phyloP scores from a whole-genome alignment of 2,329 filamentous ascomycete species.

The Alternaria sp. region DNA sequence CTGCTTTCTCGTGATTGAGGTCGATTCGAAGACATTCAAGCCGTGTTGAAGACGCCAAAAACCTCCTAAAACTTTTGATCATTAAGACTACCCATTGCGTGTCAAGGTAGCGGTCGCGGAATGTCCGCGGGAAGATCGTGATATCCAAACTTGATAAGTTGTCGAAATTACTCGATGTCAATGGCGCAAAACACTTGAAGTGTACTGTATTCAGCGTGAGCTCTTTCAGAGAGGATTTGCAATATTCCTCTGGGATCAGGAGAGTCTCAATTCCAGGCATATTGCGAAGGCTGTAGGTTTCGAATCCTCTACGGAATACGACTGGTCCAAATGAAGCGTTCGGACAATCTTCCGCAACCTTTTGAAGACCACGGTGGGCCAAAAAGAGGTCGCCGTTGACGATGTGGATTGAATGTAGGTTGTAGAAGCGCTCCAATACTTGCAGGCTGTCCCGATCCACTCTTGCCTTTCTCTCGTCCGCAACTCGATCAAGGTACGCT shows the following conservation, averaged over 20 bases:
- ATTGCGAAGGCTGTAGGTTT: not conserved
- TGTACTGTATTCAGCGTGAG: not conserved
- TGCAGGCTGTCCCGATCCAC: not conserved
- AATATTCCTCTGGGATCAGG: not conserved
- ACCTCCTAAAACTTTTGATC: not conserved
- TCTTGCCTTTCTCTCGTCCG: constrained; percentile 14
- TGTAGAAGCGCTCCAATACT: constrained; percentile 3
- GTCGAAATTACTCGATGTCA: not conserved
- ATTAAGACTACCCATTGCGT: not conserved
- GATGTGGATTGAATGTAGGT: constrained; percentile 7
- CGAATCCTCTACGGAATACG: constrained; percentile 10
- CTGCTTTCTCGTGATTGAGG: not conserved
- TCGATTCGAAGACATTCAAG: constrained; percentile 9
- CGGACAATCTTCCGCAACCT: not conserved
- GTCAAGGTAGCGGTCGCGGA: too few species aligned
- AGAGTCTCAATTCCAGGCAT: not conserved
- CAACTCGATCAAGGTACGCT: constrained; percentile 10
- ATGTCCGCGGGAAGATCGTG: not conserved
- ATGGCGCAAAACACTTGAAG: not conserved
- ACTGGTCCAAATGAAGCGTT: not conserved
- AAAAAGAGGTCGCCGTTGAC: constrained; percentile 6
- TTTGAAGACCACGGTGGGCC: constrained; percentile 9
- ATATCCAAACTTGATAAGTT: constrained; percentile 11
- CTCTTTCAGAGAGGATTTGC: not conserved
- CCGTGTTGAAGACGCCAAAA: not conserved